Evolutionary conservation across 495 filamentous ascomycete species (phyloP).

Genomic region (Aspergillus cavernicola): DNA sequence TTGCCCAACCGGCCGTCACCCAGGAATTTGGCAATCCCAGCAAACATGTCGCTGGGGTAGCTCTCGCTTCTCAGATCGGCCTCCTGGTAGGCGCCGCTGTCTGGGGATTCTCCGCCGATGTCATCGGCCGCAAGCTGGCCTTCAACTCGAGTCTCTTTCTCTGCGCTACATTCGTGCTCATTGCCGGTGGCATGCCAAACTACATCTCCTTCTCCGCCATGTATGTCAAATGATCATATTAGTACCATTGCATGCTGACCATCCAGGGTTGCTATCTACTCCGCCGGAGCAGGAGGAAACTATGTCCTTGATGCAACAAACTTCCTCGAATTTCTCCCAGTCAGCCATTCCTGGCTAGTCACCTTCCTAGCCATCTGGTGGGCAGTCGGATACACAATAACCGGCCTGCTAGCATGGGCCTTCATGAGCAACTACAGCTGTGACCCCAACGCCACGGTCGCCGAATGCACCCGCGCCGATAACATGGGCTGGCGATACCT

Average conservation of each 20-base stretch:
- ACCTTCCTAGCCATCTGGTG: slow-evolving; percentile 37
- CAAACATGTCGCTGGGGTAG: slow-evolving; percentile 23
- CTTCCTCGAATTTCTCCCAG: slow-evolving; percentile 32
- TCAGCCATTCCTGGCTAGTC: slow-evolving; percentile 30
- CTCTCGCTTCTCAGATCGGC: slow-evolving; percentile 31
- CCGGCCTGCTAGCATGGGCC: slow-evolving; percentile 40
- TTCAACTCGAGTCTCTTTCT: slow-evolving; percentile 39
- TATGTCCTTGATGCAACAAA: slow-evolving; percentile 37
- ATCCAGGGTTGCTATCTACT: slow-evolving; percentile 35
- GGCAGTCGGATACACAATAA: slow-evolving; percentile 34
- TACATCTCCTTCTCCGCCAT: slow-evolving; percentile 32
- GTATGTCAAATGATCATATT: slow-evolving; percentile 4
- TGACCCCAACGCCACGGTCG: slow-evolving; percentile 18
- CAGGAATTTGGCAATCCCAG: slow-evolving; percentile 29
- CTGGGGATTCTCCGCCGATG: slow-evolving; percentile 40
- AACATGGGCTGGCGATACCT: slow-evolving; percentile 38
- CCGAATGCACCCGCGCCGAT: slow-evolving; percentile 17
- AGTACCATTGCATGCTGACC: not conserved
- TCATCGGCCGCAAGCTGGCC: slow-evolving; percentile 38
- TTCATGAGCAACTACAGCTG: slow-evolving; percentile 39
- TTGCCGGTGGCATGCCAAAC: slow-evolving; percentile 29
- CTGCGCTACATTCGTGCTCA: slow-evolving; percentile 27
- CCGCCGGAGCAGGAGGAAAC: slow-evolving; percentile 32
- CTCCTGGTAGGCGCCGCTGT: slow-evolving; percentile 35
- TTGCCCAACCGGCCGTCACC: slow-evolving; percentile 30